phyloP scores from a whole-genome alignment of 768 basidiomycete species.

The Phaeolepiota aurea region DNA sequence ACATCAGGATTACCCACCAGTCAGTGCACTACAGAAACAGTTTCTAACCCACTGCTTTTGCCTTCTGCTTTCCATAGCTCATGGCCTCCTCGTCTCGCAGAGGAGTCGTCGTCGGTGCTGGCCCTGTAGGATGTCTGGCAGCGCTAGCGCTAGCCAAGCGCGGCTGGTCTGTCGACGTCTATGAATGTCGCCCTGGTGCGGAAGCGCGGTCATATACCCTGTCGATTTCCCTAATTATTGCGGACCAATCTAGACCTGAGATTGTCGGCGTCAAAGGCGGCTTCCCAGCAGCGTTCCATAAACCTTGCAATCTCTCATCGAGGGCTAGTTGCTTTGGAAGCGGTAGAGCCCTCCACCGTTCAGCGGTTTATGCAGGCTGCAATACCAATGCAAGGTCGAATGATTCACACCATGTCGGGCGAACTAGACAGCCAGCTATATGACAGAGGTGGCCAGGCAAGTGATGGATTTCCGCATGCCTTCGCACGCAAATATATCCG shows the following conservation, averaged over 20 bases:
- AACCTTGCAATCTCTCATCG: constrained; percentile 94
- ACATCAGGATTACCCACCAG: neutral
- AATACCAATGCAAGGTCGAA: constrained; percentile 92
- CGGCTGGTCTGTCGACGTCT: constrained; percentile 79
- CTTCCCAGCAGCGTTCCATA: constrained; percentile 77
- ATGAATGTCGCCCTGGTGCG: constrained; percentile 73
- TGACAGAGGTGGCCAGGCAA: constrained; percentile 82
- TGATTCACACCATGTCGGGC: constrained; percentile 81
- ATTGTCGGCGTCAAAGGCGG: constrained; percentile 57
- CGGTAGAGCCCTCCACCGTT: constrained; percentile 65
- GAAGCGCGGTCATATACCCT: neutral
- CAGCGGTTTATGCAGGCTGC: constrained; percentile 65
- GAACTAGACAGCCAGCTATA: constrained; percentile 77
- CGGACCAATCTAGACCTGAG: constrained; percentile 52
- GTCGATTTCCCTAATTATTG: neutral
- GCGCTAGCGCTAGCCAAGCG: constrained; percentile 79
- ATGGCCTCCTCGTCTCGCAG: constrained; percentile 21
- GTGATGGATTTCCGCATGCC: constrained; percentile 17
- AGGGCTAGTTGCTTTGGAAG: constrained; percentile 81
- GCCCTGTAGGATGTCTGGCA: constrained; percentile 90
- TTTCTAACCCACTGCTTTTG: neutral
- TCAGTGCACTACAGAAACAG: neutral
- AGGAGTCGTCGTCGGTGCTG: constrained; percentile 76
- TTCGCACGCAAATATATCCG: constrained; percentile 9
- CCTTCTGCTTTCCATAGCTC: constrained; percentile 8